phyloP scores from a whole-genome alignment of 805 yeast genomes.

The Priceomyces carsonii region DNA sequence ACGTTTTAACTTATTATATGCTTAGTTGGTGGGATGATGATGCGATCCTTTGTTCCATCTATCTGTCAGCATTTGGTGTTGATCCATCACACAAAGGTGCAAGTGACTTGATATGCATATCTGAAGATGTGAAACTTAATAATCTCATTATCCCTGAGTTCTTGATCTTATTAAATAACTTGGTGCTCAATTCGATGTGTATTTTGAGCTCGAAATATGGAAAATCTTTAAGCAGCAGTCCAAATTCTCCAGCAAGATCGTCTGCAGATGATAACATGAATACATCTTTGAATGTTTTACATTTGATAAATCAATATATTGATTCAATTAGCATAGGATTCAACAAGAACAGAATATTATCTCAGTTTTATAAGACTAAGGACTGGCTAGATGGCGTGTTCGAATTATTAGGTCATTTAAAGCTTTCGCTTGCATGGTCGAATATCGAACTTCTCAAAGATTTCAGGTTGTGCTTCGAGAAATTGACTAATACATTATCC shows the following conservation, averaged over 20 bases:
- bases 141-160: slow-evolving; percentile 48
- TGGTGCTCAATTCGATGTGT: slow-evolving; percentile 33
- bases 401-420: slow-evolving; percentile 37
- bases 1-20: slow-evolving; percentile 46
- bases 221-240: slow-evolving; percentile 31
- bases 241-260: slow-evolving; percentile 28
- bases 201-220: slow-evolving; percentile 30
- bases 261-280: slow-evolving; percentile 17
- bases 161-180: slow-evolving; percentile 32
- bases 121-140: slow-evolving; percentile 9
- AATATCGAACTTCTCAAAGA: slow-evolving; percentile 14
- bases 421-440: slow-evolving; percentile 26
- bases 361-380: slow-evolving; percentile 24
- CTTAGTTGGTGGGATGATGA: slow-evolving; percentile 51
- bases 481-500: slow-evolving; percentile 33
- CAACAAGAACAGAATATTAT: slow-evolving; percentile 21
- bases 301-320: slow-evolving; percentile 34
- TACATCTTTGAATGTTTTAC: slow-evolving; percentile 32
- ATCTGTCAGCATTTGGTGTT: slow-evolving; percentile 49
- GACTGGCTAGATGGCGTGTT: slow-evolving; percentile 41
- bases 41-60: slow-evolving; percentile 40
- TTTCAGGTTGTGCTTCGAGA: slow-evolving; percentile 22
- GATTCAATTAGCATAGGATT: slow-evolving; percentile 31
- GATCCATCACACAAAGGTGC: slow-evolving; percentile 13
- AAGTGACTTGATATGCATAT: slow-evolving; percentile 4